These are phyloP conservation scores for Sphenostylis stenocarpa DNA, from an alignment of 306 rosid genomes.

Conservation along the genomic window DNA sequence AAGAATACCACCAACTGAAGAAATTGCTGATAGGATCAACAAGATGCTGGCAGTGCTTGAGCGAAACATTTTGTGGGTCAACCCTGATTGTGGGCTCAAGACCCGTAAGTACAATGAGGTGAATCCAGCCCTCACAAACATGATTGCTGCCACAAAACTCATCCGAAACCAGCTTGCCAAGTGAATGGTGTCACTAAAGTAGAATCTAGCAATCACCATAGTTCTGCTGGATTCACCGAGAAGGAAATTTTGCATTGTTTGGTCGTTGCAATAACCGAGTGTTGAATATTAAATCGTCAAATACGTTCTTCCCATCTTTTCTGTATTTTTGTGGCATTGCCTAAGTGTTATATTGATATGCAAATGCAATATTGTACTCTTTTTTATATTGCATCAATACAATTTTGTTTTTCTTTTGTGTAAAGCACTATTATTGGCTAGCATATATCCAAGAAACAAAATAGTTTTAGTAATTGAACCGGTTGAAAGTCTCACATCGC, in stretches of 20 bases:
- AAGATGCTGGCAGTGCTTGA: conserved; percentile 97
- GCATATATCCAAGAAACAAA: too few species aligned
- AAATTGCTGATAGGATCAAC: conserved; percentile 87
- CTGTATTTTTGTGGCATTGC: too few species aligned
- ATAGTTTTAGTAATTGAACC: too few species aligned
- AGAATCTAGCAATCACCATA: conserved; percentile 4
- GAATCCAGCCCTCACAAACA: conserved; percentile 73
- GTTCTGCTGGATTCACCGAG: conserved; percentile 1
- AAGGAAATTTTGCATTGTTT: conserved; percentile 18
- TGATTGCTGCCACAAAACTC: conserved; percentile 83
- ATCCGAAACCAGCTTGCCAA: conserved; percentile 83
- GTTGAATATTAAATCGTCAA: conserved; percentile 29
- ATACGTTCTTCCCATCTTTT: too few species aligned
- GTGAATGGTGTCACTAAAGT: conserved; percentile 39
- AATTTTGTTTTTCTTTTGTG: too few species aligned
- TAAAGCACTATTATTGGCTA: too few species aligned
- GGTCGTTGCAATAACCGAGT: conserved; percentile 53
- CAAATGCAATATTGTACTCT: too few species aligned
- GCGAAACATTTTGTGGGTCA: conserved; percentile 91
- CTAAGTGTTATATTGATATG: too few species aligned
- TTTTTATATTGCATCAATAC: too few species aligned
- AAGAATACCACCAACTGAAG: conserved; percentile 85
- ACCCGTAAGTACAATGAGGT: conserved; percentile 89
- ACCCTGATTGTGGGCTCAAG: conserved; percentile 96
- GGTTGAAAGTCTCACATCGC: too few species aligned